phyloP scores from a whole-genome alignment of 192 early-diverging fungal species.

The Linnemannia hyalina region DNA sequence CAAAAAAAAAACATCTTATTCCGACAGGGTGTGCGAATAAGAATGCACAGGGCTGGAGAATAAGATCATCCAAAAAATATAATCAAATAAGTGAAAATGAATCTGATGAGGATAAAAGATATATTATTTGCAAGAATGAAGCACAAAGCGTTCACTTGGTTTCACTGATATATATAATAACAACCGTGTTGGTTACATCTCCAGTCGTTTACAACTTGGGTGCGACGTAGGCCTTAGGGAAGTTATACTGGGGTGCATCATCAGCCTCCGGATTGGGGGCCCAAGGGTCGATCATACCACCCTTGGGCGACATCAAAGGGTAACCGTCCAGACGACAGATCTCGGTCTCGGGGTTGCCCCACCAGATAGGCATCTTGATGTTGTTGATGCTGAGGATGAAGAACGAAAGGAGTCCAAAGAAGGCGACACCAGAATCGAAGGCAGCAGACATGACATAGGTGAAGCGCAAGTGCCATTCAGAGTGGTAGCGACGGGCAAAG shows the following conservation, averaged over 20 bases:
- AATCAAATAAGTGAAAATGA: no score
- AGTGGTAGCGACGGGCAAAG: constrained; percentile 60
- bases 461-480: constrained; percentile 71
- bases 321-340: constrained; percentile 18
- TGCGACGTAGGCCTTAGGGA: not conserved
- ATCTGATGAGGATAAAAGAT: no score
- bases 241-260: not conserved
- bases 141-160: no score
- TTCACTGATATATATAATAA: no score
- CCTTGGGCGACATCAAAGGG: not conserved
- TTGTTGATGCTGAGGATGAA: constrained; percentile 40
- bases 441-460: constrained; percentile 74
- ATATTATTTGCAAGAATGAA: no score
- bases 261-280: not conserved
- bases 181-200: no score
- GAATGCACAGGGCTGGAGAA: no score
- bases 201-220: not conserved
- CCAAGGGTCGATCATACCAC: not conserved
- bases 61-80: no score
- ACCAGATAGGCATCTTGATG: constrained; percentile 6
- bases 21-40: no score
- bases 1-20: no score
- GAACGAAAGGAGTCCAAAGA: constrained; percentile 36
- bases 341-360: constrained; percentile 17
- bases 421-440: constrained; percentile 63